These are phyloP conservation scores for Hypholoma sublateritium DNA, from an alignment of 768 basidiomycete genomes.

Conservation along the genomic window DNA sequence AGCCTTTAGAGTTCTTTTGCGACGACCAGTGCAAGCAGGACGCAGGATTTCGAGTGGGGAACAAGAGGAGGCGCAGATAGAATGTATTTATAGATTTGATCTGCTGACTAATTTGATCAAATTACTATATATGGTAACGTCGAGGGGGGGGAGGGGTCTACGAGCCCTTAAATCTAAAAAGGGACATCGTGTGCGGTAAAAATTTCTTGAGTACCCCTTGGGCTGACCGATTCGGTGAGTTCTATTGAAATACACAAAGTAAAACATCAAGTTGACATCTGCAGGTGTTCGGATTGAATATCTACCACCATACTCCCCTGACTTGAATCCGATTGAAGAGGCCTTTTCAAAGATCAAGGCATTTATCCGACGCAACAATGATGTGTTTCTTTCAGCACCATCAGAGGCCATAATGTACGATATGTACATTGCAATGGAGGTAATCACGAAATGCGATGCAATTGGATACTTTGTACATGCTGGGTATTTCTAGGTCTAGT, in stretches of 20 bases:
- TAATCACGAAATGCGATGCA: slow-evolving; percentile 27
- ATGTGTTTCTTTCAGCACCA: slow-evolving; percentile 4
- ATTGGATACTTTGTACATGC: slow-evolving; percentile 31
- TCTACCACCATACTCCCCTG: slow-evolving; percentile 39
- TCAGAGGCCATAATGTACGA: slow-evolving; percentile 24
- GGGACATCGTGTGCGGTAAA: background rate
- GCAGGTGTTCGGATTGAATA: slow-evolving; percentile 26
- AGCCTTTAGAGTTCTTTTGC: slow-evolving; percentile 14
- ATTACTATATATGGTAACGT: background rate
- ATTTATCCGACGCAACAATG: slow-evolving; percentile 23
- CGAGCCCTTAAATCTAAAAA: slow-evolving; percentile 1
- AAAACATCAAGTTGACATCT: too few relatives aligned
- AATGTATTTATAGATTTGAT: background rate
- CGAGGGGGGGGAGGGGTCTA: slow-evolving; percentile 2
- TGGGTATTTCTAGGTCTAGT: slow-evolving; percentile 24
- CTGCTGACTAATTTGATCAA: background rate
- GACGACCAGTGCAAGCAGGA: slow-evolving; percentile 14
- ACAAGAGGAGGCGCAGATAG: slow-evolving; percentile 1
- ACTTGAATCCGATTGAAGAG: slow-evolving; percentile 40
- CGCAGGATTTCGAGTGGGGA: slow-evolving; percentile 8
- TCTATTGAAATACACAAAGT: too few relatives aligned
- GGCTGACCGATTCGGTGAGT: too few relatives aligned
- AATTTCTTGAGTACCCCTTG: background rate
- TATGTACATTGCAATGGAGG: slow-evolving; percentile 24
- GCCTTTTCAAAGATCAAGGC: slow-evolving; percentile 37